Evolutionary conservation across 177 flowering plant species (phyloP), one percentile per base, ranked within the genome.

Genomic region (Vitis hybrid): DNA sequence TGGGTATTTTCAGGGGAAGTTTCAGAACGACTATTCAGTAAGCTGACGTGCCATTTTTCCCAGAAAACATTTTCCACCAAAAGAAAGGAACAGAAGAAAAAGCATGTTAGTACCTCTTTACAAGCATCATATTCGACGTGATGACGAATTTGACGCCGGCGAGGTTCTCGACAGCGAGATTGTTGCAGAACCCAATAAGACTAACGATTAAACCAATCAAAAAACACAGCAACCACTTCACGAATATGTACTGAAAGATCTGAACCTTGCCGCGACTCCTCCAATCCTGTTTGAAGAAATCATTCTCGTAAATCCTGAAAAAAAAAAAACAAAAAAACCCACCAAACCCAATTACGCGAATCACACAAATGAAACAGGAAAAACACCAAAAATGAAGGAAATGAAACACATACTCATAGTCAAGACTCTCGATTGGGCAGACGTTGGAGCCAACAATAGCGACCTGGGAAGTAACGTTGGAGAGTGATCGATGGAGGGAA

Each of bases 251-350:
- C 78, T 89, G 90, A 26, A 80, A 79, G 6, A 91, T 90, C 73
- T 91, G 88, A 10, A 65, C 4, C 61, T 70, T 76, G 2, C 79
- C 78, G 3, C 87, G 73, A 19, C 77, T 80, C 73, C 97, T 84
- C 98, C 98, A 94, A 66, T 94, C 97, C 67, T 89, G 92, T 78
- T 89, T 92, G 82, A 89, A 87, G 67, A 88, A 82, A 59, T 91
- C 97, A 67, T 91, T 91, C 82, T 94, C 98, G 7, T 77, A 71
- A 8, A 88, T 86, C 91, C 95, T 90, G 68, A 64, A 77, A 3
- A 2, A 26, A 50, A 22, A 57, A 69, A 63, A 68, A 52, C 12
- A 45, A 31, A 59, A 20, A 56, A 66, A 74, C 11, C 22, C 65
- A 61, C 52, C 2, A 56, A 68, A 74, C 11, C 22, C 65, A 61